Base-by-base conservation (phyloP, 2,329 filamentous ascomycete genomes). In the Xylariales sp. region DNA sequence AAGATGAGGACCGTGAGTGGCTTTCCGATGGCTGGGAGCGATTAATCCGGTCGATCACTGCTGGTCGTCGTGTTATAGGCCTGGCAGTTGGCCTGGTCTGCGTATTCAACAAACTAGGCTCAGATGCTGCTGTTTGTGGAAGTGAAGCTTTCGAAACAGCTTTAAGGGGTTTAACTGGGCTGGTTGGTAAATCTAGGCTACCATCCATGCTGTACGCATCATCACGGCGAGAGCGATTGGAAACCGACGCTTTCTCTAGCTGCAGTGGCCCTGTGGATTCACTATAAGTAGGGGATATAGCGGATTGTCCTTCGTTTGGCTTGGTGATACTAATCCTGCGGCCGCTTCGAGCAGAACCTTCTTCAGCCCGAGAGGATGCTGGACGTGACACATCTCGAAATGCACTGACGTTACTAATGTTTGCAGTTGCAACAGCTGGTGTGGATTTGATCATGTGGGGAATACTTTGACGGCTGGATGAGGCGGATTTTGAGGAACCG, bases 1-100 rank as follows among this genome's bases (percentile, higher is more conserved):
- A 78, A 0, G 88, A 90, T 1, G 88, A 89, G 6, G 87, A 86
- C 67, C 87, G 82, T 12, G 89, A 90, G 14, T 80, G 82, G 7
- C 79, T 79, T 6, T 77, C 81, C 1, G 83, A 80, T 30, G 81
- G 81, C 36, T 80, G 80, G 8, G 84, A 81, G 8, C 81, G 81
- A 68, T 81, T 85, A 54, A 88, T 86, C n/a, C 84, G 84, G 72
- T 87, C 83, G 63, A 88, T 87, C 4, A 88, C 83, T 2, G 83
- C 81, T 1, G 88, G 81, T 68, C 82, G 78, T 76, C 84, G 77
- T 69, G 80, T 75, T 45, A 79, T 72, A 7, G 83, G 82, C 23
- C 73, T 73, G 7, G 78, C 73, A 4, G 76, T 73, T 16, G 75
- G 65, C 18, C 77, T 73, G 28, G 76, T 69, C 9, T 76, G 65